Evolutionary conservation across 2,329 filamentous ascomycete genomes (phyloP), one percentile per base, ranked within the genome.

Genomic region (Cryphonectria radicalis): DNA sequence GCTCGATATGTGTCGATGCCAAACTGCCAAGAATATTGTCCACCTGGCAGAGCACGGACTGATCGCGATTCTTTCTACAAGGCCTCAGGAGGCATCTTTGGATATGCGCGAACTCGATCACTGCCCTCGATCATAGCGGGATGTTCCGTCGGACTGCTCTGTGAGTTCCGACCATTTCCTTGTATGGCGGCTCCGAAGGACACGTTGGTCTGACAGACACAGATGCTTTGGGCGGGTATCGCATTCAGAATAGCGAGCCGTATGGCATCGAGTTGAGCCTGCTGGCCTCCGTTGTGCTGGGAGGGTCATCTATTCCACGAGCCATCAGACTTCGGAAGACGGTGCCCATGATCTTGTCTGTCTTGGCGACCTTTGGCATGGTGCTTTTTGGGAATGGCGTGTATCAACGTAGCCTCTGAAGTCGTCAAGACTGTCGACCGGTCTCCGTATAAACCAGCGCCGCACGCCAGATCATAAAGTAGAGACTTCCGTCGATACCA

Each of bases 211-310:
- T 50, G 32, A 65, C 43, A 50, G 42, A 14, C 14, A 42, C 74
- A 89, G 88, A 99, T 82, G 90, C 90, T 35, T 85, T 97, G 60
- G 93, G 94, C 74, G 95, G 92, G 74, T 91, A 93, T 78, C 92
- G 95, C 72, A 90, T 97, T 74, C 90, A 92, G 77, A 91, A 90
- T 76, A 85, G 87, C 73, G 88, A 94, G 79, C 80, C 92, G 3
- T 97, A 96, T 80, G 96, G 95, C 74, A 84, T 97, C 76, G 96
- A 98, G 82, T 85, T 97, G 60, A 93, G 92, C n/a, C 87, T 99
- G 13, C 85, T 98, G 60, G 96, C 96, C 5, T 97, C 93, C 0
- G 77, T 94, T n/a, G 84, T 98, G 37, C 87, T 99, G 50, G 95
- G 88, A 59, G 94, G 94, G 28, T 92, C 92, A 59, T 92, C 93